These are phyloP conservation scores for Alternaria brassicae DNA, from an alignment of 2,329 filamentous ascomycete species.

Conservation along the genomic window DNA sequence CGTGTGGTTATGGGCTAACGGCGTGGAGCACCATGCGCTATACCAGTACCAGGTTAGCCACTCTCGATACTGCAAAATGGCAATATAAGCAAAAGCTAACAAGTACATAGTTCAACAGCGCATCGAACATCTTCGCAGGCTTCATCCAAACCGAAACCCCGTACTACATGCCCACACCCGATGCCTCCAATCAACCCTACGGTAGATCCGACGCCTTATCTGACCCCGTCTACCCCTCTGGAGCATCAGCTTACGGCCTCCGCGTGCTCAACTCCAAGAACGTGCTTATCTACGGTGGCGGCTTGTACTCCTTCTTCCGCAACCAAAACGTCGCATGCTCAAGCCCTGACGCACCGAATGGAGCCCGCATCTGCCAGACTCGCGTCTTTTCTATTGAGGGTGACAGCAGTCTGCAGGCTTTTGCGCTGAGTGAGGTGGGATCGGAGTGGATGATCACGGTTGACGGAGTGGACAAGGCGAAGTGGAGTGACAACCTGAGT, in stretches of 20 bases:
- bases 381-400: slow-evolving; percentile 60
- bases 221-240: slow-evolving; percentile 72
- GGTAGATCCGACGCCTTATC: slow-evolving; percentile 58
- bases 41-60: slow-evolving; percentile 76
- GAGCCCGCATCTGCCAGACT: slow-evolving; percentile 56
- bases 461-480: slow-evolving; percentile 54
- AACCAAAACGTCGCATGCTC: slow-evolving; percentile 61
- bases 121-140: slow-evolving; percentile 80
- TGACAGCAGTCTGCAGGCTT: slow-evolving; percentile 51
- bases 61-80: neutral
- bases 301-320: slow-evolving; percentile 73
- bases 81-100: neutral
- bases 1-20: slow-evolving; percentile 69
- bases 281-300: slow-evolving; percentile 68
- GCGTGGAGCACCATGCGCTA: slow-evolving; percentile 66
- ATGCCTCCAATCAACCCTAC: slow-evolving; percentile 70
- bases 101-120: slow-evolving; percentile 64
- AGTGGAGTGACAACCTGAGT: slow-evolving; percentile 57
- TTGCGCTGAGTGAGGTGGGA: slow-evolving; percentile 59
- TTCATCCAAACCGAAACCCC: slow-evolving; percentile 91
- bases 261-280: slow-evolving; percentile 65
- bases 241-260: slow-evolving; percentile 65
- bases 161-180: slow-evolving; percentile 81
- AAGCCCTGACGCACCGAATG: slow-evolving; percentile 31
- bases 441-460: slow-evolving; percentile 57